phyloP scores from a whole-genome alignment of 2,329 filamentous ascomycete genomes.

The Domatiomyces catenatus region DNA sequence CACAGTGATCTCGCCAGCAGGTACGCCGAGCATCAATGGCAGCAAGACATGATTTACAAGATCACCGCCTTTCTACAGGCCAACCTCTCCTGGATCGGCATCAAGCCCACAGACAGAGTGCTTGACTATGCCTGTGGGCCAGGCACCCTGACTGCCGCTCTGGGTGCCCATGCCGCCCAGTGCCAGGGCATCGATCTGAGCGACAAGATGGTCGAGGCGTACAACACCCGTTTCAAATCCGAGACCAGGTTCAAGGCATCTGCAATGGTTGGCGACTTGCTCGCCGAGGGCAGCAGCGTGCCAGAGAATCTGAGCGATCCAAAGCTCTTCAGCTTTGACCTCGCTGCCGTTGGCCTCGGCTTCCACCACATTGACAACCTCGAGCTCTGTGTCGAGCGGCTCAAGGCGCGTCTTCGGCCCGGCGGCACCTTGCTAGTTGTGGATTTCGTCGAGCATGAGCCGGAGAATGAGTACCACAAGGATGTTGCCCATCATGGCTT shows the following conservation, averaged over 20 bases:
- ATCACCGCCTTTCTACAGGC: slow-evolving; percentile 12
- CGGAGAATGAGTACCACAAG: slow-evolving; percentile 18
- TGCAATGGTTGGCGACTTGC: slow-evolving; percentile 37
- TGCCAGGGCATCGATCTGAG: slow-evolving; percentile 56
- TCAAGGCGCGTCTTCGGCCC: slow-evolving; percentile 46
- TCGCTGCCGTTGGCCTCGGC: slow-evolving; percentile 47
- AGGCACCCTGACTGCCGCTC: slow-evolving; percentile 36
- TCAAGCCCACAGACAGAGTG: slow-evolving; percentile 23
- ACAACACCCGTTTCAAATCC: slow-evolving; percentile 42
- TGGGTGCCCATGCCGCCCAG: slow-evolving; percentile 47
- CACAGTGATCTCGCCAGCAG: slow-evolving; percentile 7
- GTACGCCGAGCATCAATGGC: slow-evolving; percentile 14
- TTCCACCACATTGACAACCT: slow-evolving; percentile 57
- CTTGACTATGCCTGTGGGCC: slow-evolving; percentile 67
- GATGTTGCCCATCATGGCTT: slow-evolving; percentile 56
- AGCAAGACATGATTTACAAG: slow-evolving; percentile 13
- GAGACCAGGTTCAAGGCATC: slow-evolving; percentile 21
- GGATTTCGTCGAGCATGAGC: slow-evolving; percentile 46
- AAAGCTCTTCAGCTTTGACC: slow-evolving; percentile 55
- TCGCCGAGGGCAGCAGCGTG: slow-evolving; percentile 31
- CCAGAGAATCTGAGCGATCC: slow-evolving; percentile 39
- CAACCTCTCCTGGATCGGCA: slow-evolving; percentile 14
- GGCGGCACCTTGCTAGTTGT: slow-evolving; percentile 54
- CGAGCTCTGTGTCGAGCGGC: slow-evolving; percentile 39
- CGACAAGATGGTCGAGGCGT: slow-evolving; percentile 52